These are phyloP conservation scores for Metschnikowia gruessii DNA, from an alignment of 805 yeast species.

Conservation along the genomic window DNA sequence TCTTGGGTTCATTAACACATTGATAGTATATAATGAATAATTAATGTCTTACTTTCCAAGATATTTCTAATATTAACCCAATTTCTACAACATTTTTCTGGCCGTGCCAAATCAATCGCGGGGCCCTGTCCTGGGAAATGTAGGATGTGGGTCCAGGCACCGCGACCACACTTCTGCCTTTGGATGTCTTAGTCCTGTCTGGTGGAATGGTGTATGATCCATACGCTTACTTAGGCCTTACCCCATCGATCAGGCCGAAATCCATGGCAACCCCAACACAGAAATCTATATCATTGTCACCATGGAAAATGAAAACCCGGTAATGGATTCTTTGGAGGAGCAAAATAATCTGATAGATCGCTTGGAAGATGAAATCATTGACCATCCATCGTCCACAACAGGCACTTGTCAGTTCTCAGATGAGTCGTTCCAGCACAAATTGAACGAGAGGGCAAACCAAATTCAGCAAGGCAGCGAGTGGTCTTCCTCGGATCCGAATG, in stretches of 20 bases:
- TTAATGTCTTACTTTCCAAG: too few species aligned
- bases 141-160: not conserved
- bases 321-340: conserved; percentile 16
- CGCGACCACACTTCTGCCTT: not conserved
- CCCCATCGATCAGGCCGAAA: not conserved
- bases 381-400: conserved; percentile 38
- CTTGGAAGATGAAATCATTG: conserved; percentile 47
- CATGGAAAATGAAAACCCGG: conserved; percentile 7
- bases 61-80: too few species aligned
- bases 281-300: not conserved
- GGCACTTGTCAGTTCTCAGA: conserved; percentile 30
- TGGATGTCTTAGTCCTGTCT: not conserved
- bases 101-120: not conserved
- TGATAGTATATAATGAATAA: too few species aligned
- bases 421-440: conserved; percentile 41
- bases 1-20: too few species aligned
- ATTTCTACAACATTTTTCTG: too few species aligned
- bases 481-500: conserved; percentile 10
- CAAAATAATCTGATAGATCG: conserved; percentile 40
- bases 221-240: not conserved
- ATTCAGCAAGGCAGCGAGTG: conserved; percentile 21
- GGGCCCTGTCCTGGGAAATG: not conserved
- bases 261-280: not conserved
- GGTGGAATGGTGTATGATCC: not conserved
- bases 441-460: conserved; percentile 43